Base-by-base conservation (phyloP, 2,329 filamentous ascomycete genomes). In the Colletotrichum musae region DNA sequence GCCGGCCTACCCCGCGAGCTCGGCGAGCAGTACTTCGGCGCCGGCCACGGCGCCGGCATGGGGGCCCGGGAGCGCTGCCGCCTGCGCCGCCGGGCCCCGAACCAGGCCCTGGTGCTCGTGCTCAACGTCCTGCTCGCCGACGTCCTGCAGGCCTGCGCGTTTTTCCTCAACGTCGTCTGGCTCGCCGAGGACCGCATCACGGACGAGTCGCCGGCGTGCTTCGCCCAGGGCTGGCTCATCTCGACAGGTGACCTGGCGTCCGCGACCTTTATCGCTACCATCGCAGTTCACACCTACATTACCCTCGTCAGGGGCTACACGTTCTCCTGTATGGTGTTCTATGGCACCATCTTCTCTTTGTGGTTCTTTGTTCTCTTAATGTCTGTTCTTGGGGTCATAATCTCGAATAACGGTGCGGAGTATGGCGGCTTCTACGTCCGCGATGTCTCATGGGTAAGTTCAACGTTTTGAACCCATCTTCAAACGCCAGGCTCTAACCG, bases 111-210 rank as follows among this genome's bases (percentile, higher is more conserved):
- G 24, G 80, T 90, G 5, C 80, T 91, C 4, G 85, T 90, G 64
- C 86, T 88, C 77, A 90, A 90, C 74, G 83, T 90, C 7, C 78
- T 90, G 3, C 77, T 88, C 60, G 88, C 88, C 39, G 88, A 91
- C 73, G 81, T 89, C 10, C 84, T 89, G 72, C 88, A 90, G 75
- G 81, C 86, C 5, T 73, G 84, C 4, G 84, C 86, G 1, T 91
- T 90, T 74, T 71, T 89, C 26, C 79, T 90, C 50, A 88, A 86
- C 69, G 82, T 84, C 45, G 80, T 85, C 60, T 88, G 87, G 82
- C 77, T 88, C 12, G 76, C 76, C 1, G 72, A 80, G n/a, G 80
- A 88, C 73, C 78, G 78, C 0, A 85, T 90, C 50, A 71, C 82
- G 3, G 83, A 88, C 7, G 79, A 80, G 2, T 84, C 83, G 0